phyloP scores from a whole-genome alignment of 2,329 filamentous ascomycete species.

The Leptographium wingfieldii region DNA sequence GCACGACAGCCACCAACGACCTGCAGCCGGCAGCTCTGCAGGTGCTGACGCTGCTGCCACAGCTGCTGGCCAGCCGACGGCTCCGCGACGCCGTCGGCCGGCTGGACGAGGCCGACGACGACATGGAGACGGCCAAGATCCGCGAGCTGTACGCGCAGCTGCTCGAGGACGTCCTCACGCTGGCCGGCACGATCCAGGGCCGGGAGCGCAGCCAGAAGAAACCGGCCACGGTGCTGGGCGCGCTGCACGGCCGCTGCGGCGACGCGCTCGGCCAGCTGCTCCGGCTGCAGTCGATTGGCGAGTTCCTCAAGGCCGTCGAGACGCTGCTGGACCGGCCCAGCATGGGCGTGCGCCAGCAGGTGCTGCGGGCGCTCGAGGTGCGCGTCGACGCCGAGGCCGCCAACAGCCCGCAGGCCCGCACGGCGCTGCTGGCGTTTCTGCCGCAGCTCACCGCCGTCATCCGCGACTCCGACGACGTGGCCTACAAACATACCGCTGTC shows the following conservation, averaged over 20 bases:
- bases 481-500: constrained; percentile 74
- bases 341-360: constrained; percentile 64
- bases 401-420: constrained; percentile 53
- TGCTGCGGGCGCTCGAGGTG: constrained; percentile 66
- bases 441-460: constrained; percentile 68
- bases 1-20: constrained; percentile 25
- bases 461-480: constrained; percentile 54
- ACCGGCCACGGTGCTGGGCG: neutral
- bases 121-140: constrained; percentile 52
- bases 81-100: constrained; percentile 42
- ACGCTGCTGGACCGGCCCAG: constrained; percentile 65
- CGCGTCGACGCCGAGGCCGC: constrained; percentile 64
- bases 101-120: constrained; percentile 48
- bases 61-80: constrained; percentile 44
- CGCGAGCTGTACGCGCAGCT: constrained; percentile 57
- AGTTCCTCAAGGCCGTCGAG: constrained; percentile 83
- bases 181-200: constrained; percentile 41
- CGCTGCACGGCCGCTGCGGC: constrained; percentile 46
- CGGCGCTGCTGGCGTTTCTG: constrained; percentile 64
- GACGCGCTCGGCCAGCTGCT: constrained; percentile 69
- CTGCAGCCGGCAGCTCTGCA: constrained; percentile 37
- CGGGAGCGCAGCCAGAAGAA: no score
- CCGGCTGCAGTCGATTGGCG: constrained; percentile 69
- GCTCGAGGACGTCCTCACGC: constrained; percentile 49
- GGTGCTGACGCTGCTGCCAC: constrained; percentile 43